Conservation (phyloP, 73 alveolate genomes). For the Symbiodinium natans region DNA sequence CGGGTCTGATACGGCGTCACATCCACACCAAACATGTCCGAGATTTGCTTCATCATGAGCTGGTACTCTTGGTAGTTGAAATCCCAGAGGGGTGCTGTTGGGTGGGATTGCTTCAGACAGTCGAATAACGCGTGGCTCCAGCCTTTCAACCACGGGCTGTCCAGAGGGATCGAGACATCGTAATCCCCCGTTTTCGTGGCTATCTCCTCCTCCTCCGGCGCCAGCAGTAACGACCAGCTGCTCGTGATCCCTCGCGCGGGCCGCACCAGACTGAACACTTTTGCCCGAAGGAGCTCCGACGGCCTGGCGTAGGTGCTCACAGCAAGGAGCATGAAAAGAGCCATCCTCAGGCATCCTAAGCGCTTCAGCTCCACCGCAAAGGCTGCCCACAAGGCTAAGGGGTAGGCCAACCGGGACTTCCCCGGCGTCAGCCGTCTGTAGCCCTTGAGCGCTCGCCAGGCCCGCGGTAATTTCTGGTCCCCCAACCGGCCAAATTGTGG, state of each 20-base stretch:
- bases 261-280: not conserved
- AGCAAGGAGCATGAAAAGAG: not conserved
- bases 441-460: conserved; percentile 34
- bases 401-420: not conserved
- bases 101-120: conserved; percentile 4
- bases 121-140: not conserved
- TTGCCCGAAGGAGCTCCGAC: not conserved
- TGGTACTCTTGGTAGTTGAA: conserved; percentile 7
- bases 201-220: conserved; percentile 1
- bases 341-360: not conserved
- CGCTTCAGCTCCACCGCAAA: not conserved
- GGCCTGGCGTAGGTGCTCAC: conserved; percentile 23
- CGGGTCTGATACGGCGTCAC: conserved; percentile 27
- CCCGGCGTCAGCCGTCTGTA: conserved; percentile 27
- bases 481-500: conserved; percentile 6
- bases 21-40: not conserved
- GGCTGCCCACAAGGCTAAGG: conserved; percentile 4
- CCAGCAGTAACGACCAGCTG: not conserved
- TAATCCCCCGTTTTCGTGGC: conserved; percentile 7
- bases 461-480: not conserved
- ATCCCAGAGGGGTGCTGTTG: conserved; percentile 15
- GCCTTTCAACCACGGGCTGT: not conserved
- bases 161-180: conserved; percentile 10
- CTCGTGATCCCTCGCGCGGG: conserved; percentile 7
- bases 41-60: not conserved